A percentile compares a stretch with the other conserved stretches of the same genome.
Conservation (phyloP, 2,329 filamentous ascomycete species). For the Paecilomyces sp. region DNA sequence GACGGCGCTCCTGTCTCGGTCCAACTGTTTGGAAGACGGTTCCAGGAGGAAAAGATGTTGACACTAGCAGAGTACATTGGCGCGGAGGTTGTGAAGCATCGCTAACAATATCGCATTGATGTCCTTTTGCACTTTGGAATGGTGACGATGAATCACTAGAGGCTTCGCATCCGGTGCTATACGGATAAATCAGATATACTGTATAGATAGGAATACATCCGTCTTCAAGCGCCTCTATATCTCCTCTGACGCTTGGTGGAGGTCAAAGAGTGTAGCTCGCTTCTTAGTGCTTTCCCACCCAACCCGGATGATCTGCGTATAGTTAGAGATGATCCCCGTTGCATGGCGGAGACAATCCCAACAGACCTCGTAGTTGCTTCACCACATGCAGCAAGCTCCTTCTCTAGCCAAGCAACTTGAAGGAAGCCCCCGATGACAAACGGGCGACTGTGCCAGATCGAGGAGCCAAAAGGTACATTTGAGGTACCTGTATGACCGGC, state of each 20-base stretch:
- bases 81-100: constrained; percentile 8
- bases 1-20: constrained; percentile 43
- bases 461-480: neutral
- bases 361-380: neutral
- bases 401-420: neutral
- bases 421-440: neutral
- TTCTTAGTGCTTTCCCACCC: neutral
- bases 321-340: neutral
- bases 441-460: neutral
- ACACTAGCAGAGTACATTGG: constrained; percentile 37
- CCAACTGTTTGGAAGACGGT: constrained; percentile 43
- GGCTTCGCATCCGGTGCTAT: neutral
- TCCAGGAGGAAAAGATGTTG: constrained; percentile 47
- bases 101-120: neutral
- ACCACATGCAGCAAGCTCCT: neutral
- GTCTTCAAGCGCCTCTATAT: neutral
- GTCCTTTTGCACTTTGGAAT: neutral
- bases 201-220: neutral
- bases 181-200: neutral
- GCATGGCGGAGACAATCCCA: neutral
- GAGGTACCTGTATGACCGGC: neutral
- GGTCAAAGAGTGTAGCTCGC: neutral
- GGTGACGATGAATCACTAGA: neutral
- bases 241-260: neutral
- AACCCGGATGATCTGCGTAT: neutral